Base-by-base conservation (phyloP, 1,139 yeast species). In the Magnusiomyces magnusii region DNA sequence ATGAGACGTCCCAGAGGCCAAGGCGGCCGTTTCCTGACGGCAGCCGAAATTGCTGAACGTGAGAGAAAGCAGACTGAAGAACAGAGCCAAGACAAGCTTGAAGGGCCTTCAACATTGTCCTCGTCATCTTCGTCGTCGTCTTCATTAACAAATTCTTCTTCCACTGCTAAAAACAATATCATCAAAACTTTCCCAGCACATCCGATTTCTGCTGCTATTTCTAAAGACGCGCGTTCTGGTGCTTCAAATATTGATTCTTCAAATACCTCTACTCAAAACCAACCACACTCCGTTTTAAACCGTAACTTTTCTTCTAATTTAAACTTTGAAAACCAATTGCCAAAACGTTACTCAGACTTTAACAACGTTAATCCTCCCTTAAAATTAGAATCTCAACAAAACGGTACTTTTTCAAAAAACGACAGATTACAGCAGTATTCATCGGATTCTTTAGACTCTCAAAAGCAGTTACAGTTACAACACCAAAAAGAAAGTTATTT, bases 1-100 rank as follows among this genome's bases (percentile, higher is more conserved):
- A 93, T 95, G 99, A 81, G 99, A 70, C 82, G 99, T 72, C 99
- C 99, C 19, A 82, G 99, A 68, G 99, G 99, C 34, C 98, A 93
- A 74, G 99, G 99, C 36, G 99, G 99, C 2, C 78, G 99, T 62
- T 95, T 95, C 68, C 76, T 95, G 64, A 93, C 99, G 0, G 97
- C 98, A 3, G 96, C 96, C 2, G 99, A 95, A 70, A 92, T 93
- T 61, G 97, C 95, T 28, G 95, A 91, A 73, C 80, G 83, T 68
- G 95, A 86, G 57, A 74, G 84, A 59, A 73, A 78, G 61, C 85
- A 84, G 58, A 66, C 68, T 25, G 71, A 65, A 55, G 70, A 66
- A 10, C 44, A 39, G 17, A n/a, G 19, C 19, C 44, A n/a, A 39
- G 19, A 39, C 17, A 39, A 15, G 17, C 10, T 9, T 3, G 19